Evolutionary conservation across 176 grass and related monocot species (phyloP).

Genomic region (Zoysia japonica): DNA sequence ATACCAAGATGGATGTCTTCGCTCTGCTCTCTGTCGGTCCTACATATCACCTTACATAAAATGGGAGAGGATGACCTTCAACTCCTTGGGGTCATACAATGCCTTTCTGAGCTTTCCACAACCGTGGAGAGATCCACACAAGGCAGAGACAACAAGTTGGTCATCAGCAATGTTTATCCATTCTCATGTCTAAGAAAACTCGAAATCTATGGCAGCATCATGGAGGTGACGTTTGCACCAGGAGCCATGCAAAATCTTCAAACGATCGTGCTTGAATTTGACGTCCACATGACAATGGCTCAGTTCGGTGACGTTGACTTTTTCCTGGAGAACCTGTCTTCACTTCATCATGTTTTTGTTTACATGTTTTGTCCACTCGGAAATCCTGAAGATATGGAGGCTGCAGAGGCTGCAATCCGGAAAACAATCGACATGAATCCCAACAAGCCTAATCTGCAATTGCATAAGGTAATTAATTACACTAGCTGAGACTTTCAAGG

Average conservation of each 20-base stretch:
- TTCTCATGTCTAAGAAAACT: background rate
- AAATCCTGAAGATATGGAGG: background rate
- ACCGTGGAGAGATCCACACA: background rate
- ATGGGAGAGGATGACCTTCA: background rate
- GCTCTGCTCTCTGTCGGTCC: background rate
- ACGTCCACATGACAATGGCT: background rate
- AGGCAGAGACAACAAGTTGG: background rate
- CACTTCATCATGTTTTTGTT: background rate
- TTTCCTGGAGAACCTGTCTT: background rate
- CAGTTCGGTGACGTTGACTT: background rate
- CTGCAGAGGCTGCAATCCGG: background rate
- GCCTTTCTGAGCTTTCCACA: background rate
- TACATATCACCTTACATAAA: background rate
- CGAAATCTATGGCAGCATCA: background rate
- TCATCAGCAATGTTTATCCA: background rate
- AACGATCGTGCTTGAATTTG: background rate
- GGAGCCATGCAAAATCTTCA: background rate
- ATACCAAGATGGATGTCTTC: constrained; percentile 35
- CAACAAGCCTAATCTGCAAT: background rate
- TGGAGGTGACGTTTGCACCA: background rate
- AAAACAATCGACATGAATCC: background rate
- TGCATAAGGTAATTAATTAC: background rate
- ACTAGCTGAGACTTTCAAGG: background rate
- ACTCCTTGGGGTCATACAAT: constrained; percentile 13
- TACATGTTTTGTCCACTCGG: background rate